Evolutionary conservation across 805 yeast species (phyloP), one percentile per base, ranked within the genome.

Genomic region (Yamadazyma scolyti): DNA sequence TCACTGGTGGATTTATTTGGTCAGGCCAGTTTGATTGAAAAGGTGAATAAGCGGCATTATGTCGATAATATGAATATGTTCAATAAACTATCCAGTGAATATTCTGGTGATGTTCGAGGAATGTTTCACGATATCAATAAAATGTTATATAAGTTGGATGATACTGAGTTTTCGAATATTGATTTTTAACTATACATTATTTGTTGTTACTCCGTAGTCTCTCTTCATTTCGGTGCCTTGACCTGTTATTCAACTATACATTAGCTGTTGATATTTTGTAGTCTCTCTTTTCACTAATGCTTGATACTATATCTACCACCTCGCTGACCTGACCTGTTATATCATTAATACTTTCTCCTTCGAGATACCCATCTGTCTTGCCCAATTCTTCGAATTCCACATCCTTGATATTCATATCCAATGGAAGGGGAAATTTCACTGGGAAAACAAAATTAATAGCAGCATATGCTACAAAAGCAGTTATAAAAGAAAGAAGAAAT

Each of bases 401-500:
- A 3, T 23, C 7, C 14, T 30, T 30, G 10, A 30, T 13, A 17
- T 22, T 24, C 26, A 25, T 25, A 14, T 25, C 21, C 8, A n/a
- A 5, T 9, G 34, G 33, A 9, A 30, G 17, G 7, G 20, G 5
- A 6, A 10, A 8, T 4, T 34, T 20, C 6, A 34, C 25, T 4
- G 34, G 34, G 27, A 34, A 30, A 9, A 25, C 7, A 20, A 12
- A 26, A 18, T 25, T 17, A 11, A 34, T 15, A 10, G 25, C 27
- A 8, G 18, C 33, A 15, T 34, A 34, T 10, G 19, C 23, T 10
- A 30, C 34, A 17, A 34, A 30, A n/a, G 34, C 30, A 14, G 23
- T 25, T 5, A 16, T 14, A 17, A 34, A 34, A 9, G 38, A 34
- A 10, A 34, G n/a, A 6, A 34, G 17, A 18, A 34, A 34, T 18